phyloP scores from a whole-genome alignment of 2,329 filamentous ascomycete genomes.

The Scytalidium lignicola region DNA sequence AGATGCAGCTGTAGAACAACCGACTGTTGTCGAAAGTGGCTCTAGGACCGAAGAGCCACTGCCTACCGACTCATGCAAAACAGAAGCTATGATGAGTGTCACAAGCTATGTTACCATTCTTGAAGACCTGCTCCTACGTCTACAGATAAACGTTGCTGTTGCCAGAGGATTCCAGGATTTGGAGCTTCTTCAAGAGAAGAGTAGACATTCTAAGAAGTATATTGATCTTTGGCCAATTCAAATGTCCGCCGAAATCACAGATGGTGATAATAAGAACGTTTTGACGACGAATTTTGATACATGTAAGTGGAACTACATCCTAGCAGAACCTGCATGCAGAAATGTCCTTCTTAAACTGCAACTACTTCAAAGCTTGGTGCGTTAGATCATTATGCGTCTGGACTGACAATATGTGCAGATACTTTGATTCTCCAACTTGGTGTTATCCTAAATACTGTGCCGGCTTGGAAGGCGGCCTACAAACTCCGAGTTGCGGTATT shows the following conservation, averaged over 20 bases:
- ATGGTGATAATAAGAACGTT: constrained; percentile 59
- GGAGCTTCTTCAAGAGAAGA: constrained; percentile 60
- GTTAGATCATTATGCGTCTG: too few species aligned
- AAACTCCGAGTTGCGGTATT: constrained; percentile 75
- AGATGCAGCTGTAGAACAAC: not conserved
- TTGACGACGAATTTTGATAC: constrained; percentile 89
- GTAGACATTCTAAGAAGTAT: constrained; percentile 61
- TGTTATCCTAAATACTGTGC: constrained; percentile 77
- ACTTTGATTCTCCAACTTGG: constrained; percentile 82
- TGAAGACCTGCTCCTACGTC: constrained; percentile 71
- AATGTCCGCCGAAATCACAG: constrained; percentile 78
- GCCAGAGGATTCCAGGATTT: constrained; percentile 75
- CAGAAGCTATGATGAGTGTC: constrained; percentile 62
- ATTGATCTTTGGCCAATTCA: constrained; percentile 91
- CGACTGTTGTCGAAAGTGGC: not conserved
- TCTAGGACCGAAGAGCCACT: constrained; percentile 46
- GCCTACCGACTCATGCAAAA: constrained; percentile 65
- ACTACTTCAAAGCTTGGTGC: too few species aligned
- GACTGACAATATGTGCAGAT: constrained; percentile 33
- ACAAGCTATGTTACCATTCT: constrained; percentile 76
- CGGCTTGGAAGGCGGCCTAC: constrained; percentile 72
- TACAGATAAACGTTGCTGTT: constrained; percentile 80
- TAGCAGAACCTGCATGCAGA: too few species aligned
- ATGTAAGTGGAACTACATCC: constrained; percentile 57
- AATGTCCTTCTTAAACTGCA: too few species aligned